These are phyloP conservation scores for Aspergillus panamensis DNA, from an alignment of 495 filamentous ascomycete genomes.

Conservation along the genomic window DNA sequence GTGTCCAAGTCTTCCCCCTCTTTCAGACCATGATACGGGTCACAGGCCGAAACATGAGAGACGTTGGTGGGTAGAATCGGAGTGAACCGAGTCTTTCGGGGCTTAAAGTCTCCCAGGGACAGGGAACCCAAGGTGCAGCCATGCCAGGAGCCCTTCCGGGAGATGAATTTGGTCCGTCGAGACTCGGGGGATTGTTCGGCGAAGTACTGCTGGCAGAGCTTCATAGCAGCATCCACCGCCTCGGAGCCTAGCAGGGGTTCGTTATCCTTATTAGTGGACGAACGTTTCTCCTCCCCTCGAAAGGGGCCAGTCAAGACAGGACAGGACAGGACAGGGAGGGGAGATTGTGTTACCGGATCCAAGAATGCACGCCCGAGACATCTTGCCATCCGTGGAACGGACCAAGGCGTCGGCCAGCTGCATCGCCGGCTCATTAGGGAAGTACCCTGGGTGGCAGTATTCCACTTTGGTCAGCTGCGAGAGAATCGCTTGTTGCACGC, in stretches of 20 bases:
- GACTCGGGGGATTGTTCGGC: conserved; percentile 23
- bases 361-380: conserved; percentile 30
- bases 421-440: conserved; percentile 38
- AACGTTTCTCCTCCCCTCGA: no score
- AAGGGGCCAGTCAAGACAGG: no score
- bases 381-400: conserved; percentile 31
- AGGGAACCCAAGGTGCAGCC: conserved; percentile 60
- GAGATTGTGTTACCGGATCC: conserved; percentile 36
- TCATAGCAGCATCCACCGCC: conserved; percentile 56
- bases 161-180: conserved; percentile 49
- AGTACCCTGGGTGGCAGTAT: conserved; percentile 47
- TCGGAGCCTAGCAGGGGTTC: conserved; percentile 33
- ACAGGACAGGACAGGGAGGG: no score
- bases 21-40: conserved; percentile 35
- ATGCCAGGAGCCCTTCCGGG: conserved; percentile 57
- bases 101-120: conserved; percentile 51
- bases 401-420: conserved; percentile 33
- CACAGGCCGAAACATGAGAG: conserved; percentile 35
- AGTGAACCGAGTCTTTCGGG: conserved; percentile 27
- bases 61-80: conserved; percentile 15
- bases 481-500: conserved; percentile 40
- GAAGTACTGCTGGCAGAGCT: conserved; percentile 43
- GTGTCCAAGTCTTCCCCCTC: conserved; percentile 29
- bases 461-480: conserved; percentile 39
- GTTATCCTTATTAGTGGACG: not conserved